Base-by-base conservation (phyloP, 2,329 filamentous ascomycete genomes). In the Zalaria sp. region DNA sequence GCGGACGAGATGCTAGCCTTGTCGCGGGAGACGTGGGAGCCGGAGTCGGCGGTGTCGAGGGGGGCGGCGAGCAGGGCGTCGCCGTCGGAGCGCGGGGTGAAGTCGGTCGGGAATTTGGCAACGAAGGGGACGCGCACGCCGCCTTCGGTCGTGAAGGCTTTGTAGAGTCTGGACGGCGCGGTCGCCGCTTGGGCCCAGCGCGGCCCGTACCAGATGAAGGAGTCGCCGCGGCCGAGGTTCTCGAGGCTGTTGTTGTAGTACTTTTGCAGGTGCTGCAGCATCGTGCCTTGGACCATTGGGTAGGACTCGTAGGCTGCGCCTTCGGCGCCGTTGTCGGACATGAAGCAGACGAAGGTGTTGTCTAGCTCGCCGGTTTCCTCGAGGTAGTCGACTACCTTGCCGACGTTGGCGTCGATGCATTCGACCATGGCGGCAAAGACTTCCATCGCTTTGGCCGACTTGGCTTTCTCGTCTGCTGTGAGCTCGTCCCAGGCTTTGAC, bases 391-490 rank as follows among this genome's bases (percentile, higher is more conserved):
- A 77, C 58, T 2, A 79, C 69, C 43, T 71, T 72, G 32, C 75
- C 75, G 11, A 81, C 67, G 44, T 77, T 75, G 43, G 55, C 54
- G 49, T 81, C 77, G 41, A 79, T 78, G 40, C 64, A 64, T 43
- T 79, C 74, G 3, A 79, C 75, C 73, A 81, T 80, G 8, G 64
- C 77, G 0, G 77, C 75, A 44, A 72, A 81, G 3, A 72, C 68
- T 50, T 79, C 75, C 75, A 78, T 78, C 0, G 71, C 68, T 25
- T 60, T 66, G 49, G 56, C 66, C 5, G 71, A 73, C 43, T 67
- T 67, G 3, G 60, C 60, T 41, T 60, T 59, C 44, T 69, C 67
- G 27, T 70, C 65, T 1, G 63, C 57, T 2, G 58, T 60, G 53
- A 73, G 53, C 3, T 67, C 64, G 3, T 56, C 52, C 71, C 71